Base-by-base conservation (phyloP, 2,329 filamentous ascomycete species). In the Dactylonectria estremocensis region DNA sequence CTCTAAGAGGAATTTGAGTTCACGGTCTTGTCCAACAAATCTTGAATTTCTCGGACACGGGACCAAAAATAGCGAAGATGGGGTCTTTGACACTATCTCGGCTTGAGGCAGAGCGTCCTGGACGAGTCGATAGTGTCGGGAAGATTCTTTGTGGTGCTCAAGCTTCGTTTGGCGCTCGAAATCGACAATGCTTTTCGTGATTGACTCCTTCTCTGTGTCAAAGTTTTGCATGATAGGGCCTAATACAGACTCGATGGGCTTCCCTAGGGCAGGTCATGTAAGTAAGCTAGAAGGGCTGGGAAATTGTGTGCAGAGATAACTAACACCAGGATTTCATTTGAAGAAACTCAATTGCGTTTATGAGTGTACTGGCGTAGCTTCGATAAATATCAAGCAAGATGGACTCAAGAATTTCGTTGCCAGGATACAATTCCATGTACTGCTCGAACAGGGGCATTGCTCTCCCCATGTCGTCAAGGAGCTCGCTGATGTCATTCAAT, bases 321-420 rank as follows among this genome's bases (percentile, higher is more conserved):
- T 16, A n/a, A 55, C 52, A 55, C 52, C 52, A 55, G 7, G 52
- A 22, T 13, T 55, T 55, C 2, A 33, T 14, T 5, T 33, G 31
- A 13, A 40, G 11, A 14, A 55, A 55, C 7, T n/a, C 18, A 18
- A 40, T 20, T 13, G 31, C 52, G 11, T 35, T n/a, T 20, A 55
- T 40, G 33, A 31, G 18, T 22, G 52, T 16, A 18, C 40, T 31
- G 16, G 33, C 8, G 14, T 55, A 55, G 33, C 31, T 55, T n/a
- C 52, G 52, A 37, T 55, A 55, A 6, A 55, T 55, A 5, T 37
- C 33, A 14, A 55, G 52, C 33, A 55, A 24, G 14, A 40, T 22
- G 4, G 13, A 14, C 5, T 22, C 28, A 37, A 55, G 52, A 4
- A 31, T 7, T 20, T 22, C 14, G 40, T 40, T 31, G 5, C n/a